Evolutionary conservation across 495 filamentous ascomycete species (phyloP).

Genomic region (Letharia columbiana): DNA sequence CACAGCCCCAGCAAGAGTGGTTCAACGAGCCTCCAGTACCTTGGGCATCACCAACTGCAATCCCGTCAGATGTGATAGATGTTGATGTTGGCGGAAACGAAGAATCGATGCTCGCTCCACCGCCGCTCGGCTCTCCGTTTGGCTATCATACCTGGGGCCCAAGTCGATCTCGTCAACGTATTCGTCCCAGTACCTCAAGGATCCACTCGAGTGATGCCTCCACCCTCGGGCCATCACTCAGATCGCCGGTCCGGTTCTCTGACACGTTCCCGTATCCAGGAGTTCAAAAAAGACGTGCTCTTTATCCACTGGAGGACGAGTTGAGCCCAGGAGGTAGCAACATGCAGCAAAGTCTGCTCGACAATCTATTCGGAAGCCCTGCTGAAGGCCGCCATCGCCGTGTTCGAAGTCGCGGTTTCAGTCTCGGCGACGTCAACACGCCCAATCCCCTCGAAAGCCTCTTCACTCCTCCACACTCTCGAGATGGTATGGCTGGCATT

Average conservation of each 20-base stretch:
- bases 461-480: slow-evolving; percentile 37
- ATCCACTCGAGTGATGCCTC: slow-evolving; percentile 27
- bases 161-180: slow-evolving; percentile 33
- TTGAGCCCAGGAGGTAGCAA: slow-evolving; percentile 40
- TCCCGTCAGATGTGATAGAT: slow-evolving; percentile 21
- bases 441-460: slow-evolving; percentile 37
- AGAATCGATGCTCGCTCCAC: slow-evolving; percentile 25
- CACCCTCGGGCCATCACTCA: slow-evolving; percentile 38
- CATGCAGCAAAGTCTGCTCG: slow-evolving; percentile 41
- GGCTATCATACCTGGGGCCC: slow-evolving; percentile 50
- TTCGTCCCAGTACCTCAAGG: slow-evolving; percentile 28
- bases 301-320: slow-evolving; percentile 39
- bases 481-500: slow-evolving; percentile 6
- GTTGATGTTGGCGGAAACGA: slow-evolving; percentile 30
- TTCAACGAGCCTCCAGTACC: slow-evolving; percentile 31
- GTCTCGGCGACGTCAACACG: slow-evolving; percentile 35
- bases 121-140: slow-evolving; percentile 49
- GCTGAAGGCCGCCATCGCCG: slow-evolving; percentile 42
- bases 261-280: slow-evolving; percentile 36
- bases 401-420: slow-evolving; percentile 44
- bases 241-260: slow-evolving; percentile 42
- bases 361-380: slow-evolving; percentile 40
- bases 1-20: slow-evolving; percentile 29
- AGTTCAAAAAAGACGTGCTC: slow-evolving; percentile 46
- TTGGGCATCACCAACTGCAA: slow-evolving; percentile 27